phyloP scores from a whole-genome alignment of 2,329 filamentous ascomycete species.

The Nakataea oryzae region DNA sequence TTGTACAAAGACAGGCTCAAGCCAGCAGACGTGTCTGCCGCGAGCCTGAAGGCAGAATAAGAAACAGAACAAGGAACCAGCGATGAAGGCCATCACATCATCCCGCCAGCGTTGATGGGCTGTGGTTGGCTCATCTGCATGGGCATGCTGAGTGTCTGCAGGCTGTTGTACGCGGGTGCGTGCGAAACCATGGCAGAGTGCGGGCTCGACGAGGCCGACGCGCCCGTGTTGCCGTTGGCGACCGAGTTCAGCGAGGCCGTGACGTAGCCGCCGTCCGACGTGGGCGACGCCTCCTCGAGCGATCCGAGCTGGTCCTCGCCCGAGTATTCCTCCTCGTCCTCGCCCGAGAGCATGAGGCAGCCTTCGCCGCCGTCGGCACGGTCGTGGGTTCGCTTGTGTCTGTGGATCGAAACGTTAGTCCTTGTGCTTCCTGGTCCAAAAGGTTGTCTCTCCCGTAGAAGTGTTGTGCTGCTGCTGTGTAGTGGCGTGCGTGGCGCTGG shows the following conservation, averaged over 20 bases:
- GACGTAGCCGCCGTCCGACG: slow-evolving; percentile 55
- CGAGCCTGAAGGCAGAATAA: not conserved
- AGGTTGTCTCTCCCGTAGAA: slow-evolving; percentile 2
- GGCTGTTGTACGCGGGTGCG: slow-evolving; percentile 38
- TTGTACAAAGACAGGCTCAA: not conserved
- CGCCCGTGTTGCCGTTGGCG: slow-evolving; percentile 19
- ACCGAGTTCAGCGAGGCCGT: slow-evolving; percentile 38
- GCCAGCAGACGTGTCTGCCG: not conserved
- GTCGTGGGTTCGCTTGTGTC: slow-evolving; percentile 72
- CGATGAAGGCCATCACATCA: slow-evolving; percentile 21
- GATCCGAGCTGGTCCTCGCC: slow-evolving; percentile 78
- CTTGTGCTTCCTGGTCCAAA: not conserved
- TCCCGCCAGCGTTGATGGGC: slow-evolving; percentile 25
- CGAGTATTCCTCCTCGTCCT: slow-evolving; percentile 73
- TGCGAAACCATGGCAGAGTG: slow-evolving; percentile 17
- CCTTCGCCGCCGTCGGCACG: slow-evolving; percentile 51
- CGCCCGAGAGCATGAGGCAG: slow-evolving; percentile 57
- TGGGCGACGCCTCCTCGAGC: slow-evolving; percentile 68
- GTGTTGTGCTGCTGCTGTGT: slow-evolving; percentile 21
- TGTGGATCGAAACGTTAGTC: slow-evolving; percentile 32
- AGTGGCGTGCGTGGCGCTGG: slow-evolving; percentile 16
- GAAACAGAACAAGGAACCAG: not conserved
- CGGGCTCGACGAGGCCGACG: slow-evolving; percentile 17
- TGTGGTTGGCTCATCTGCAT: slow-evolving; percentile 50
- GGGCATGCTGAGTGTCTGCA: slow-evolving; percentile 53